These are phyloP conservation scores for Favolaschia claudopus DNA, from an alignment of 768 basidiomycete genomes.

Conservation along the genomic window DNA sequence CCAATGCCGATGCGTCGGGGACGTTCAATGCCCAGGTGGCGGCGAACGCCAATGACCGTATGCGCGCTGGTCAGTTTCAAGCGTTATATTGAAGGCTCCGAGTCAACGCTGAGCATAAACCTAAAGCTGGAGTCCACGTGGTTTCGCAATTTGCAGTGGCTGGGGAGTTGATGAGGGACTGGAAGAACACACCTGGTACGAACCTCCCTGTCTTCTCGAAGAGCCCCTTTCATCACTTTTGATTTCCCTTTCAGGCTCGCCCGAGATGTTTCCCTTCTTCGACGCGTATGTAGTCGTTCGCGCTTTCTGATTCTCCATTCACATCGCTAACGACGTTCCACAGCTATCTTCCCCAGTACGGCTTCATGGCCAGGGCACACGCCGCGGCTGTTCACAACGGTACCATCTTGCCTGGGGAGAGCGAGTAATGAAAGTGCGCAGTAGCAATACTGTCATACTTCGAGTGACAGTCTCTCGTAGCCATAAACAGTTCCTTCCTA, in stretches of 20 bases:
- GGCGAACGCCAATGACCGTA: slow-evolving; percentile 54
- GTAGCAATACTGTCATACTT: too few relatives aligned
- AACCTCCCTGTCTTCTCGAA: too few relatives aligned
- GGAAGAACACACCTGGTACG: slow-evolving; percentile 58
- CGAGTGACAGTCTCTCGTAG: too few relatives aligned
- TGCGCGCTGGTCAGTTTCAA: too few relatives aligned
- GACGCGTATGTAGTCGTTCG: slow-evolving; percentile 55
- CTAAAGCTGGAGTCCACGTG: slow-evolving; percentile 57
- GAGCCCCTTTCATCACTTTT: too few relatives aligned
- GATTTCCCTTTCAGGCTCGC: too few relatives aligned
- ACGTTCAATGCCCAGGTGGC: slow-evolving; percentile 48
- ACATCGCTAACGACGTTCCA: not conserved
- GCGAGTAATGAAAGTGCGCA: too few relatives aligned
- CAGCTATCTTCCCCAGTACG: slow-evolving; percentile 43
- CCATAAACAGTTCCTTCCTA: too few relatives aligned
- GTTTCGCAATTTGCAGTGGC: slow-evolving; percentile 52
- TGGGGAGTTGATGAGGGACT: slow-evolving; percentile 58
- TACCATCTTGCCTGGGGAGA: slow-evolving; percentile 31
- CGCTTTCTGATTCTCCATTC: too few relatives aligned
- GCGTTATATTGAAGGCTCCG: too few relatives aligned
- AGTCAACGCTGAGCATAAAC: too few relatives aligned
- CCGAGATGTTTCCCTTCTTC: slow-evolving; percentile 51
- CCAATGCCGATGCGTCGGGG: slow-evolving; percentile 57
- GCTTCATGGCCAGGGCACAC: slow-evolving; percentile 39
- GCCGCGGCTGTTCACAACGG: slow-evolving; percentile 38